These are phyloP conservation scores for Pleomassaria siparia DNA, from an alignment of 2,329 filamentous ascomycete species.

Conservation along the genomic window DNA sequence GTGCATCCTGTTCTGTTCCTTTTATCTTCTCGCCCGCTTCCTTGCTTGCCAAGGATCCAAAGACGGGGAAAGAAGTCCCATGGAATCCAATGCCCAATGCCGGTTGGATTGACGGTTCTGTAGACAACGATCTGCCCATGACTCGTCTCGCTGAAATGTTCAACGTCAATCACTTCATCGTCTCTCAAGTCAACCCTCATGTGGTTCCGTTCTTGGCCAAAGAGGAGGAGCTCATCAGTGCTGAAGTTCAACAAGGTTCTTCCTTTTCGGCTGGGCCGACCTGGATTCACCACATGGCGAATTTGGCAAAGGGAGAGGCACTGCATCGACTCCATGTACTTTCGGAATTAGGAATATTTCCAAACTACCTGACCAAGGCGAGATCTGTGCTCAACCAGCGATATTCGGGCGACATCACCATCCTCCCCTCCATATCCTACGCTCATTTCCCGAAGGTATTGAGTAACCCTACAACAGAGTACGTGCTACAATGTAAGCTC, in stretches of 20 bases:
- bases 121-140: slow-evolving; percentile 93
- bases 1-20: slow-evolving; percentile 92
- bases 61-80: slow-evolving; percentile 72
- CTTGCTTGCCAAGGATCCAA: slow-evolving; percentile 80
- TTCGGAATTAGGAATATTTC: slow-evolving; percentile 77
- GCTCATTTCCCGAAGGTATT: slow-evolving; percentile 75
- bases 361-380: slow-evolving; percentile 75
- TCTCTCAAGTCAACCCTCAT: slow-evolving; percentile 94
- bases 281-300: slow-evolving; percentile 69
- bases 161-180: slow-evolving; percentile 97
- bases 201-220: slow-evolving; percentile 82
- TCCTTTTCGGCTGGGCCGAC: slow-evolving; percentile 49
- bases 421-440: slow-evolving; percentile 76
- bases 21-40: slow-evolving; percentile 79
- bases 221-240: slow-evolving; percentile 61
- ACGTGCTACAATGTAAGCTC: slow-evolving; percentile 78
- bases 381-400: slow-evolving; percentile 83
- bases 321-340: slow-evolving; percentile 79
- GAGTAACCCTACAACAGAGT: slow-evolving; percentile 80
- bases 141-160: slow-evolving; percentile 90
- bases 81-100: slow-evolving; percentile 82
- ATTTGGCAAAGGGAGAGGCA: slow-evolving; percentile 75
- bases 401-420: slow-evolving; percentile 94
- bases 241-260: slow-evolving; percentile 35
- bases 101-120: slow-evolving; percentile 89